These are phyloP conservation scores for Hyaloperonospora brassicae DNA, from an alignment of 352 stramenopile species.

Conservation along the genomic window DNA sequence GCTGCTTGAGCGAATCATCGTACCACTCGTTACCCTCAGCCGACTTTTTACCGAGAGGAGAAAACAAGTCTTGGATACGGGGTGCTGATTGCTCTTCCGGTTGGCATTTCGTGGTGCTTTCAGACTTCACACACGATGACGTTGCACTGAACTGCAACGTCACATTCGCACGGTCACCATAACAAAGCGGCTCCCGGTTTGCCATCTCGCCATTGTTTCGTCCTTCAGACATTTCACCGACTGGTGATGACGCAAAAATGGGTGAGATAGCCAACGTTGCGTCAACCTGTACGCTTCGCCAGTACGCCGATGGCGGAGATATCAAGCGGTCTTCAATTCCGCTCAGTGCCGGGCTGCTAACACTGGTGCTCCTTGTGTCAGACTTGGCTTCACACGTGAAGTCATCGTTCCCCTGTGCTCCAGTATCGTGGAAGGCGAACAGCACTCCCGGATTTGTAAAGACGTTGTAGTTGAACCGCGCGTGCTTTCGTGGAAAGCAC, in stretches of 20 bases:
- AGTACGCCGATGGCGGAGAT: slow-evolving; percentile 14
- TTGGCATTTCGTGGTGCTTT: background rate
- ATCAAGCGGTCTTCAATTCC: slow-evolving; percentile 3
- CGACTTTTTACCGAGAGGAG: slow-evolving; percentile 8
- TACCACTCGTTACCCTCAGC: slow-evolving; percentile 32
- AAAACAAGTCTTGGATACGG: slow-evolving; percentile 31
- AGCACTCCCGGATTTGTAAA: slow-evolving; percentile 33
- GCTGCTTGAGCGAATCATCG: slow-evolving; percentile 39
- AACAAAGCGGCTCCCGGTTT: background rate
- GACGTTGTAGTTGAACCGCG: slow-evolving; percentile 49
- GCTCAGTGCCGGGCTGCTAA: slow-evolving; percentile 3
- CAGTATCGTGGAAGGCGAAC: slow-evolving; percentile 14
- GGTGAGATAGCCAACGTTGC: background rate
- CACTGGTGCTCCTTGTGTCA: background rate
- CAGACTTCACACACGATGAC: background rate
- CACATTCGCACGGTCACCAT: background rate
- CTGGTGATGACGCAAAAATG: background rate
- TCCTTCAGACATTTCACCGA: slow-evolving; percentile 2
- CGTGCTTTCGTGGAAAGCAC: slow-evolving; percentile 32
- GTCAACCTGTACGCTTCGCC: slow-evolving; percentile 6
- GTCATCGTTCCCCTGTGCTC: slow-evolving; percentile 2
- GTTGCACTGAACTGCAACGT: background rate
- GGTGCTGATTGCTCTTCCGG: slow-evolving; percentile 4
- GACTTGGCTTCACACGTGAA: slow-evolving; percentile 4
- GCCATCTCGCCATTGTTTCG: background rate